A percentile compares a stretch with the other conserved stretches of the same genome.
Conservation (phyloP, 75 land plant genomes). For the Larix kaempferi region DNA sequence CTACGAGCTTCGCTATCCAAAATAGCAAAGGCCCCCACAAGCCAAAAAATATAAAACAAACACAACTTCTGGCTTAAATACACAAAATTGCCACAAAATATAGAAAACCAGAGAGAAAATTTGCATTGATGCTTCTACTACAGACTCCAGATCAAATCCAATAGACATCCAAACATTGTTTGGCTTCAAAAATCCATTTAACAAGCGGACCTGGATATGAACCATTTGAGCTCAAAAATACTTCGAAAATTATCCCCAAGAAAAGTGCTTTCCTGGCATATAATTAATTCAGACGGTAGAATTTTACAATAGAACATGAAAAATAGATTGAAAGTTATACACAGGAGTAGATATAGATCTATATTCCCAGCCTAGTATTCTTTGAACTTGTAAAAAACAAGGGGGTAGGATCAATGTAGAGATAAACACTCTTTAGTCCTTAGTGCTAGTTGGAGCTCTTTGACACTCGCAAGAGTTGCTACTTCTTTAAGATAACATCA, state of each 20-base stretch:
- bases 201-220: neutral
- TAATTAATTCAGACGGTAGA: neutral
- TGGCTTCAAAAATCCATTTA: neutral
- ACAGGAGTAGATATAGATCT: too few species aligned
- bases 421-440: too few species aligned
- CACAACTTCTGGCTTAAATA: neutral
- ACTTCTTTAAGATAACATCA: too few species aligned
- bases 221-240: too few species aligned
- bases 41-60: neutral
- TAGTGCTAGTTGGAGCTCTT: too few species aligned
- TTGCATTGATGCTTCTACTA: neutral
- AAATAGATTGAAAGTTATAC: too few species aligned
- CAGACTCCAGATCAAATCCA: neutral
- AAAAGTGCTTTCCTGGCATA: too few species aligned
- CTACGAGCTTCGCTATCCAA: neutral
- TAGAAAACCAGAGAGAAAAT: neutral
- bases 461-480: too few species aligned
- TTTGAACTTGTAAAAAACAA: too few species aligned
- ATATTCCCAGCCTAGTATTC: too few species aligned
- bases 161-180: neutral
- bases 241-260: neutral
- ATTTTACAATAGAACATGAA: too few species aligned
- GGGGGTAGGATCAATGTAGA: too few species aligned
- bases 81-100: neutral
- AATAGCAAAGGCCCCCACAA: neutral